Percentiles rank a stretch among this genome's conserved stretches.
Conservation (phyloP, 2,329 filamentous ascomycete species). For the Claviceps capensis region DNA sequence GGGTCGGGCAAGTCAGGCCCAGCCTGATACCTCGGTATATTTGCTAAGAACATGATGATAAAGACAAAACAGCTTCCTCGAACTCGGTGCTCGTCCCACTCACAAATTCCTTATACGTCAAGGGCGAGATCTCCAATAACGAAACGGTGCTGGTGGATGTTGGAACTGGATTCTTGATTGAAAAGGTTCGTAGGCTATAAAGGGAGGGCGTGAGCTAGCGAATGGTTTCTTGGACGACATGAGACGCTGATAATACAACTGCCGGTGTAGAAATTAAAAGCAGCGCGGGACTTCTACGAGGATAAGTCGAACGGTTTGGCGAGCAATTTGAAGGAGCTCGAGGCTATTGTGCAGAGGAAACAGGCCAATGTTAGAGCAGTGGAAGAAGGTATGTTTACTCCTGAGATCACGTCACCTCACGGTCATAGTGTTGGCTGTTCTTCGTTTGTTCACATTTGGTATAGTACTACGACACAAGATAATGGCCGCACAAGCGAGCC, state of each 20-base stretch:
- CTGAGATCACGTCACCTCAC: background rate
- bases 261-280: slow-evolving; percentile 32
- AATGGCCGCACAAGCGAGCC: background rate
- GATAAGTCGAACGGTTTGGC: slow-evolving; percentile 39
- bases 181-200: slow-evolving; percentile 50
- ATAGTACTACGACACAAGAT: slow-evolving; percentile 25
- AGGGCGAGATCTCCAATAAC: slow-evolving; percentile 60
- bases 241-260: slow-evolving; percentile 3
- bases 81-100: slow-evolving; percentile 75
- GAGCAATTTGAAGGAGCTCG: slow-evolving; percentile 41
- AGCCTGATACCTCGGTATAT: background rate
- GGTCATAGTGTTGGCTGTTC: background rate
- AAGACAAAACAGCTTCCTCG: slow-evolving; percentile 10
- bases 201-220: too few species aligned
- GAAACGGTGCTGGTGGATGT: slow-evolving; percentile 80
- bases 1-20: too few species aligned
- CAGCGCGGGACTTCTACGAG: slow-evolving; percentile 43
- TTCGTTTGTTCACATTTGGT: background rate
- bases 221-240: background rate
- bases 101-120: slow-evolving; percentile 89
- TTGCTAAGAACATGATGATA: background rate
- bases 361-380: slow-evolving; percentile 73
- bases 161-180: slow-evolving; percentile 86
- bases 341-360: slow-evolving; percentile 51
- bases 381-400: slow-evolving; percentile 58